Base-by-base conservation (phyloP, 257 asterid genomes). In the Echium plantagineum region DNA sequence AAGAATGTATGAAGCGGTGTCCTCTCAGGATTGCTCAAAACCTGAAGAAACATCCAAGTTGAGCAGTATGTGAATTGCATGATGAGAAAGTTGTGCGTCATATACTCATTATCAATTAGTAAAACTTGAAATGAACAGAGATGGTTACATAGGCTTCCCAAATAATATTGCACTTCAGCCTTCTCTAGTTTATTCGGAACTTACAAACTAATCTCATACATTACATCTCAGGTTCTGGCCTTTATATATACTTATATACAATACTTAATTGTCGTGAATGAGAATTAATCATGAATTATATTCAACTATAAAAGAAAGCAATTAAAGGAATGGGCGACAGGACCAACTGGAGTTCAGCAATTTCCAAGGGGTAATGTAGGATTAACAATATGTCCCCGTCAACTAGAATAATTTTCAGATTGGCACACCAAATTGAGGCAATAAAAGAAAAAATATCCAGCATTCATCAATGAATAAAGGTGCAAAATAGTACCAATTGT, bases 11-110 rank as follows among this genome's bases (percentile, higher is more conserved):
- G 96, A 8, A 87, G 59, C 35, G 96, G 96, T 55, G 96, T 87
- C 78, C 77, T 85, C 74, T 87, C 96, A 10, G 96, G 96, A 68
- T 87, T 87, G 83, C 96, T 87, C 65, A 87, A 77, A 63, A 87
- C 94, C 96, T 87, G 80, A 18, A 10, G 49, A 66, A 22, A 35
- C 46, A 12, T 7, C 46, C 46, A 35, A 35, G 46, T 35, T 35
- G 13, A 7, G 12, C 46, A 7, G 13, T 35, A 7, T 7, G 13
- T 35, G 46, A 35, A 35, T 7, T 35, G 7, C 46, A 35, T 35
- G 46, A 35, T 35, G 9, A 35, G 46, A 35, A 9, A 35, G 46
- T 7, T 35, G 6, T 5, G 38, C 1, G 6, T 7, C 9, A 57
- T 52, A 15, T 6, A 24, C 20, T 21, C 7, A 52, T 1, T 1